phyloP scores from a whole-genome alignment of 106 monocot genomes.

The Dendrobium huoshanense region DNA sequence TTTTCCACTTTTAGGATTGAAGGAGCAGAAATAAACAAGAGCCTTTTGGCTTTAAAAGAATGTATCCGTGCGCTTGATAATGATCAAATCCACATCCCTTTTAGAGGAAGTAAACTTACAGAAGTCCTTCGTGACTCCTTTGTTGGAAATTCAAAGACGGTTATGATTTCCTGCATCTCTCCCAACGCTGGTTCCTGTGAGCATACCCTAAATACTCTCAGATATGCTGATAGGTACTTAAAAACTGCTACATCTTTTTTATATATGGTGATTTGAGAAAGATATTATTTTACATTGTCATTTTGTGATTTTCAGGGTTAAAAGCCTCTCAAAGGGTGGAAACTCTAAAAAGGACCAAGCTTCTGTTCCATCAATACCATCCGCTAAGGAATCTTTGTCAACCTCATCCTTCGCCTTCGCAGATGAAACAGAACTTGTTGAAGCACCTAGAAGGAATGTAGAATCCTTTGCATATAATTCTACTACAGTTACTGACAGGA shows the following conservation, averaged over 20 bases:
- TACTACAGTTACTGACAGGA: conserved; percentile 26
- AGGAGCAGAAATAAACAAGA: conserved; percentile 94
- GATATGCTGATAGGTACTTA: conserved; percentile 90
- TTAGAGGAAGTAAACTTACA: conserved; percentile 88
- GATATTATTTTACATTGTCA: not conserved
- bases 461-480: conserved; percentile 28
- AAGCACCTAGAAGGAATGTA: conserved; percentile 16
- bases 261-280: not conserved
- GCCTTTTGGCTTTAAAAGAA: conserved; percentile 79
- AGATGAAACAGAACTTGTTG: conserved; percentile 23
- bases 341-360: conserved; percentile 58
- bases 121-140: conserved; percentile 94
- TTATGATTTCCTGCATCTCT: conserved; percentile 93
- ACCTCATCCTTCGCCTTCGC: conserved; percentile 25
- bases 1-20: conserved; percentile 46
- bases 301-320: conserved; percentile 26
- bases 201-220: conserved; percentile 90
- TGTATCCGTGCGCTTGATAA: conserved; percentile 90
- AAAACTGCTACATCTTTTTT: not conserved
- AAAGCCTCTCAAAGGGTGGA: conserved; percentile 62
- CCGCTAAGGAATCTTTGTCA: conserved; percentile 42
- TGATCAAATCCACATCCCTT: conserved; percentile 91
- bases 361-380: conserved; percentile 11
- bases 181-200: conserved; percentile 84
- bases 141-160: conserved; percentile 85